phyloP scores from a whole-genome alignment of 116 monocot species.

The Zostera marina region DNA sequence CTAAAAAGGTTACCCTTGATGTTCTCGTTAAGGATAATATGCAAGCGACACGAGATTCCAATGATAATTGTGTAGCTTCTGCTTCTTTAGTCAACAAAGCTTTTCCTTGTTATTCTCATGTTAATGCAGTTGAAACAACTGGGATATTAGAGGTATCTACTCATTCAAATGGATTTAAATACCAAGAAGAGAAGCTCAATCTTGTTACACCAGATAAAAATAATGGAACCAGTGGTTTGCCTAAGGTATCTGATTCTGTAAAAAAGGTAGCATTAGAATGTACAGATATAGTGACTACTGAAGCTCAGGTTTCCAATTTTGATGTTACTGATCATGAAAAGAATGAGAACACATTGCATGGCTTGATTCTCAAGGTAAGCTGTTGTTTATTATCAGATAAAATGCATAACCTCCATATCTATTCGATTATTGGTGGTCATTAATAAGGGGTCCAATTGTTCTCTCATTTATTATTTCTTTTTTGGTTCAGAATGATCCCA shows the following conservation, averaged over 20 bases:
- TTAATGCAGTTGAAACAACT: not conserved
- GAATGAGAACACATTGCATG: slow-evolving; percentile 1
- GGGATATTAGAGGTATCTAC: not conserved
- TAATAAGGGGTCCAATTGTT: not conserved
- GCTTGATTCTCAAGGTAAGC: slow-evolving; percentile 4
- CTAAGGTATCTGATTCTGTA: slow-evolving; percentile 36
- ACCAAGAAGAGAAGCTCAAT: not conserved
- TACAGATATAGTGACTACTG: slow-evolving; percentile 14
- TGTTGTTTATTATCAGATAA: not conserved
- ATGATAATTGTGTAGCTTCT: slow-evolving; percentile 1
- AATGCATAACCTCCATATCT: not conserved
- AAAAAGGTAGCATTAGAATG: slow-evolving; percentile 31
- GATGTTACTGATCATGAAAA: slow-evolving; percentile 8
- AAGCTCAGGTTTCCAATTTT: slow-evolving; percentile 11
- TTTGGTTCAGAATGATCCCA: slow-evolving; percentile 40
- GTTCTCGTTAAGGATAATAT: not conserved
- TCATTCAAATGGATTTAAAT: not conserved
- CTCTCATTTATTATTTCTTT: not conserved
- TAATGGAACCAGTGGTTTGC: slow-evolving; percentile 8
- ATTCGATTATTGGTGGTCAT: not conserved
- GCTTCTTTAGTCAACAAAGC: not conserved
- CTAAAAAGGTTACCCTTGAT: slow-evolving; percentile 14
- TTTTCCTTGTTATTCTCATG: slow-evolving; percentile 1
- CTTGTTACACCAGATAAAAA: not conserved
- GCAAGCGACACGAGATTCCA: too few species aligned